Percentiles rank a stretch among this genome's conserved stretches.
These are phyloP conservation scores for Saprolegnia parasitica DNA, from an alignment of 352 stramenopile species.

Conservation along the genomic window DNA sequence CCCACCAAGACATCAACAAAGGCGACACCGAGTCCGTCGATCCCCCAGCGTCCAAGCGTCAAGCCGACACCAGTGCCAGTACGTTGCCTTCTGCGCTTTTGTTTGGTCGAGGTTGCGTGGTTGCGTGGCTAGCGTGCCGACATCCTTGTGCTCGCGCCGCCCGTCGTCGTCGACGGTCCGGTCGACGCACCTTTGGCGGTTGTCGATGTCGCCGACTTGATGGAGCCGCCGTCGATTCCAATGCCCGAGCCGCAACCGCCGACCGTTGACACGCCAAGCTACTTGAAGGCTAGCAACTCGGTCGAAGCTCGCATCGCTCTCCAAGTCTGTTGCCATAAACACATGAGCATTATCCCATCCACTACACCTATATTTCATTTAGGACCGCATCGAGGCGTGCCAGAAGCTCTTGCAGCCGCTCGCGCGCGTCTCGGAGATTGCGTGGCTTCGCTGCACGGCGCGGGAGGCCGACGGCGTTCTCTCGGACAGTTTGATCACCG, in stretches of 20 bases:
- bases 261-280: neutral
- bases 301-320: conserved; percentile 25
- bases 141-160: neutral
- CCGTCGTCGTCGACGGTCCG: neutral
- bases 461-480: conserved; percentile 11
- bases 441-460: conserved; percentile 23
- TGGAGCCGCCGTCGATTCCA: neutral
- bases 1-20: neutral
- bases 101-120: neutral
- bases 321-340: neutral
- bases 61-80: neutral
- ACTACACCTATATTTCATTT: conserved; percentile 24
- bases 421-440: conserved; percentile 27
- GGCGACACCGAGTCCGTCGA: neutral
- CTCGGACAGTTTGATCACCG: conserved; percentile 13
- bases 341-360: neutral
- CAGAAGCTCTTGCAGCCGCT: conserved; percentile 39
- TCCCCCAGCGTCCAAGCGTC: neutral
- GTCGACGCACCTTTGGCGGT: neutral
- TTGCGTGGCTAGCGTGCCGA: neutral
- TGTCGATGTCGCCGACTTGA: neutral
- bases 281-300: conserved; percentile 11
- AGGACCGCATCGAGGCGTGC: conserved; percentile 46
- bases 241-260: neutral
- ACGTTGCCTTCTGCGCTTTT: neutral